These are phyloP conservation scores for Ramaria sp. DNA, from an alignment of 768 basidiomycete genomes.

Conservation along the genomic window DNA sequence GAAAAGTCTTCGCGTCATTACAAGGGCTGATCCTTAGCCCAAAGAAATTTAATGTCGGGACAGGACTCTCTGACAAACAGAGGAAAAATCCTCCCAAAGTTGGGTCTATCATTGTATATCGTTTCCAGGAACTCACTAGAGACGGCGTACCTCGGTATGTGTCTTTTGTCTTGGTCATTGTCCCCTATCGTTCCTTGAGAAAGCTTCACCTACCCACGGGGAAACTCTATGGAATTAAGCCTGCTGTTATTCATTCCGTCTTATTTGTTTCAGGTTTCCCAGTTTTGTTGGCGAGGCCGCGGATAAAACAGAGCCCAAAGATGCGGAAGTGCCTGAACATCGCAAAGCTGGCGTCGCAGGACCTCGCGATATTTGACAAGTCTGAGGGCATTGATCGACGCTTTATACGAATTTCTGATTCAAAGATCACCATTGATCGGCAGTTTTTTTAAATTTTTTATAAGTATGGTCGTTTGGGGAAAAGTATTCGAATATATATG, in stretches of 20 bases:
- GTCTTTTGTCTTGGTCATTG: not conserved
- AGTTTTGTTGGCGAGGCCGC: constrained; percentile 40
- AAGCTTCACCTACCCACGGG: not conserved
- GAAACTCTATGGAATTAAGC: too few relatives aligned
- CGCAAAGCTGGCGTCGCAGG: constrained; percentile 6
- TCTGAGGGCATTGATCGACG: too few relatives aligned
- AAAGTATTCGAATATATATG: too few relatives aligned
- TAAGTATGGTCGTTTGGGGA: too few relatives aligned
- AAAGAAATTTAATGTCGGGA: constrained; percentile 47
- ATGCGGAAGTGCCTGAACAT: constrained; percentile 37
- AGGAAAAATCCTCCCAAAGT: constrained; percentile 44
- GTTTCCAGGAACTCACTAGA: constrained; percentile 49
- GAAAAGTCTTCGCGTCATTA: not conserved
- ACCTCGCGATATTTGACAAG: not conserved
- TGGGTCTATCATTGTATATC: constrained; percentile 45
- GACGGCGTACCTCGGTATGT: constrained; percentile 45
- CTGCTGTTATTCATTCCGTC: too few relatives aligned
- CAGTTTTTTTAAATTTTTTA: too few relatives aligned
- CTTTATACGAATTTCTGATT: too few relatives aligned
- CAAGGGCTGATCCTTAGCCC: not conserved
- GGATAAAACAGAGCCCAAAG: constrained; percentile 45
- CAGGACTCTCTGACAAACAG: constrained; percentile 43
- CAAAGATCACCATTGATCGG: too few relatives aligned
- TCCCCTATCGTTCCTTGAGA: not conserved
- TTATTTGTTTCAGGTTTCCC: constrained; percentile 34